These are phyloP conservation scores for Termitomyces bulborhizus DNA, from an alignment of 768 basidiomycete genomes.

Conservation along the genomic window DNA sequence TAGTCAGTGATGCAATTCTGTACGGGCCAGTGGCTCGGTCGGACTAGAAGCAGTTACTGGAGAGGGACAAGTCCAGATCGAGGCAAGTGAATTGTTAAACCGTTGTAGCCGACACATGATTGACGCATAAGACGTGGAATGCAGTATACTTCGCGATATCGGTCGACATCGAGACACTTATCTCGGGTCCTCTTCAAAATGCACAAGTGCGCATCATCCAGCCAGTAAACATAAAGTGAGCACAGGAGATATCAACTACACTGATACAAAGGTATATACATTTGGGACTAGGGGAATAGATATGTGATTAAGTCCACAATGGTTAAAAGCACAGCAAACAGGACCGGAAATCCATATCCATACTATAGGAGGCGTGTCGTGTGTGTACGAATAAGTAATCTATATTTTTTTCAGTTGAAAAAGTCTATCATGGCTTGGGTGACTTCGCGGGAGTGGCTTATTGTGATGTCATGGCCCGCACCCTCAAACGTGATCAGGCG, in stretches of 20 bases:
- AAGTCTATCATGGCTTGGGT: slow-evolving; percentile 26
- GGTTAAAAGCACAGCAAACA: slow-evolving; percentile 5
- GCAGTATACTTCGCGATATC: too few relatives aligned
- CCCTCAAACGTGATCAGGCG: slow-evolving; percentile 42
- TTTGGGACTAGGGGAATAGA: not conserved
- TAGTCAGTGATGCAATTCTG: too few relatives aligned
- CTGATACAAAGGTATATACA: slow-evolving; percentile 9
- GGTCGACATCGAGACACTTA: not conserved
- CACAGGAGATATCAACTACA: slow-evolving; percentile 1
- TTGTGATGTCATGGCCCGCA: slow-evolving; percentile 47
- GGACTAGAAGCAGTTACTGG: too few relatives aligned
- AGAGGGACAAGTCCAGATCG: too few relatives aligned
- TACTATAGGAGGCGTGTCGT: not conserved
- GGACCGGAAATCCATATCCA: not conserved
- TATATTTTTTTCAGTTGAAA: slow-evolving; percentile 12
- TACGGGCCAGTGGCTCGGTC: too few relatives aligned
- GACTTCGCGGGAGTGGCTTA: slow-evolving; percentile 34
- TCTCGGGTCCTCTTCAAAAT: not conserved
- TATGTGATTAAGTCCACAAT: not conserved
- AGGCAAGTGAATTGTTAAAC: too few relatives aligned
- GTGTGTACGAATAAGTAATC: not conserved
- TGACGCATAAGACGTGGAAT: too few relatives aligned
- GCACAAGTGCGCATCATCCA: not conserved
- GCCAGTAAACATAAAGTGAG: not conserved
- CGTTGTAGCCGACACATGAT: too few relatives aligned